phyloP scores from a whole-genome alignment of 2,329 filamentous ascomycete genomes.

The Trichophyton benhamiae region DNA sequence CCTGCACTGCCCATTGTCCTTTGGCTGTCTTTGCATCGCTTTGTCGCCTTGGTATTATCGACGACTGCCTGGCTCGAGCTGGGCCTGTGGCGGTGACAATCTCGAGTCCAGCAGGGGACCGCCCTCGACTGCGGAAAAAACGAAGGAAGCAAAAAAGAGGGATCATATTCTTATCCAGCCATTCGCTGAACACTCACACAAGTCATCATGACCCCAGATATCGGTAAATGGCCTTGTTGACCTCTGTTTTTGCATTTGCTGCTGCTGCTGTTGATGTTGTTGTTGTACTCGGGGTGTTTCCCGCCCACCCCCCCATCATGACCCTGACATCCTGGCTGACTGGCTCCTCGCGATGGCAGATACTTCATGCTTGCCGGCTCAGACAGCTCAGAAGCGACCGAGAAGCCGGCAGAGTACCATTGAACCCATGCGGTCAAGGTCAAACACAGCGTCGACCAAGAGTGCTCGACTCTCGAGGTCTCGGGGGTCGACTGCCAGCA shows the following conservation, averaged over 20 bases:
- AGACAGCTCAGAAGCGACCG: constrained; percentile 27
- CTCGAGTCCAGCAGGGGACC: background rate
- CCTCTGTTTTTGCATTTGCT: background rate
- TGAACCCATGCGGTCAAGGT: constrained; percentile 31
- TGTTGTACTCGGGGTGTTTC: background rate
- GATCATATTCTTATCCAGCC: background rate
- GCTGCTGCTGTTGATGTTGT: background rate
- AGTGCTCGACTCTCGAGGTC: constrained; percentile 33
- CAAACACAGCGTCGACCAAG: constrained; percentile 30
- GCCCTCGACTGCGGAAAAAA: background rate
- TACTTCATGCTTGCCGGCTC: constrained; percentile 19
- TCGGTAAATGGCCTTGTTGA: constrained; percentile 18
- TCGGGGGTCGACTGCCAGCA: constrained; percentile 36
- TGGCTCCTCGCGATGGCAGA: background rate
- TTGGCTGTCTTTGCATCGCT: background rate
- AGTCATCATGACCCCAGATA: constrained; percentile 22
- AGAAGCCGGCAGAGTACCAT: constrained; percentile 31
- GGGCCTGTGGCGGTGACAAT: background rate
- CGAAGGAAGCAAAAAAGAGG: background rate
- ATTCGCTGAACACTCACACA: background rate
- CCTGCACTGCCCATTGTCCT: background rate
- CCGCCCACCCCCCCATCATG: background rate
- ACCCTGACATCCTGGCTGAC: background rate
- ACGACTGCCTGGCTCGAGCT: background rate
- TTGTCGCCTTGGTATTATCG: background rate